Evolutionary conservation across 495 filamentous ascomycete genomes (phyloP).

Genomic region (Gamarada debralockiae): DNA sequence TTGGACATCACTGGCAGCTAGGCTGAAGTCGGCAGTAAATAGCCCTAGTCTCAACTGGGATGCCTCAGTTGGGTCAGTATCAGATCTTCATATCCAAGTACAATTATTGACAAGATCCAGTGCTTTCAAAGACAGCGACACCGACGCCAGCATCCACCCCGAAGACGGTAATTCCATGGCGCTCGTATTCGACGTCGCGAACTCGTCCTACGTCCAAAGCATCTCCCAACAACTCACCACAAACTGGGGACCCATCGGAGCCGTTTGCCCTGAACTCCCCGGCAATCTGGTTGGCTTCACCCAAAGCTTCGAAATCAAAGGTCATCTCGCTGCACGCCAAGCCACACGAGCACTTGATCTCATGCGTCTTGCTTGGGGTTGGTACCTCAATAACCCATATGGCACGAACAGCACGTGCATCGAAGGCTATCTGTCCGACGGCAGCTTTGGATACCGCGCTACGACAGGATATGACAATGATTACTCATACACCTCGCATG

Average conservation of each 20-base stretch:
- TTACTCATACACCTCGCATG: conserved; percentile 51
- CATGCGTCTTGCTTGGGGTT: conserved; percentile 60
- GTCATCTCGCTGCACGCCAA: conserved; percentile 49
- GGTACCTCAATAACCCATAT: conserved; percentile 57
- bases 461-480: conserved; percentile 45
- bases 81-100: conserved; percentile 22
- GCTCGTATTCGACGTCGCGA: conserved; percentile 14
- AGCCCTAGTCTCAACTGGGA: conserved; percentile 35
- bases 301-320: conserved; percentile 60
- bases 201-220: neutral
- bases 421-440: conserved; percentile 57
- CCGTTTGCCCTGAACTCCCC: conserved; percentile 52
- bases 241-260: conserved; percentile 46
- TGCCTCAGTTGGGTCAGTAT: conserved; percentile 26
- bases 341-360: conserved; percentile 53
- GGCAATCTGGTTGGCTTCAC: conserved; percentile 61
- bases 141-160: conserved; percentile 36
- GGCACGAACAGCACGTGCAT: conserved; percentile 61
- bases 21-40: conserved; percentile 27
- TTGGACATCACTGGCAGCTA: conserved; percentile 10
- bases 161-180: conserved; percentile 22
- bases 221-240: conserved; percentile 13
- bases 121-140: conserved; percentile 55
- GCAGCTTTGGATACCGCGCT: conserved; percentile 55
- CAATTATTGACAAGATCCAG: conserved; percentile 36